Evolutionary conservation across 1,284 basidiomycete genomes (phyloP).

Genomic region (Cryptococcus sp.): DNA sequence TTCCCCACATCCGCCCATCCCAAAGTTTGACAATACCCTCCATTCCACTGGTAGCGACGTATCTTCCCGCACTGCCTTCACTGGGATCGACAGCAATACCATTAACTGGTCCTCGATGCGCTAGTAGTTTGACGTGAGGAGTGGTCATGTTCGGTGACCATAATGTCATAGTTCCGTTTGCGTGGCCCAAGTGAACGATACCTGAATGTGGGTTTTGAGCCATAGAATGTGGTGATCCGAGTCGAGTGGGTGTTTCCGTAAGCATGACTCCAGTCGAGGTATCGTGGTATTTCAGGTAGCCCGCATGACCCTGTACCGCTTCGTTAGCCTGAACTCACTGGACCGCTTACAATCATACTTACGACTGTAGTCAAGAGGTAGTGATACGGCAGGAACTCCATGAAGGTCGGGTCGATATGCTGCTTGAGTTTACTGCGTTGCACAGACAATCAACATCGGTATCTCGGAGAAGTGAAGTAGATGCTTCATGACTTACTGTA

Average conservation of each 20-base stretch:
- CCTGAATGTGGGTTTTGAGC: constrained; percentile 89
- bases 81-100: constrained; percentile 77
- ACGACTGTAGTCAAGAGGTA: constrained; percentile 81
- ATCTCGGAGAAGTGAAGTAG: too few species aligned
- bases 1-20: constrained; percentile 95
- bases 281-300: constrained; percentile 95
- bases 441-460: background rate
- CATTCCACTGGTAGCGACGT: constrained; percentile 85
- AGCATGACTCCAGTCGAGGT: constrained; percentile 89
- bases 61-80: constrained; percentile 71
- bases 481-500: constrained; percentile 60
- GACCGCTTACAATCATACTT: constrained; percentile 56
- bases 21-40: constrained; percentile 91
- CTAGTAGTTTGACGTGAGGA: constrained; percentile 86
- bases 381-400: constrained; percentile 95
- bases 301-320: constrained; percentile 70
- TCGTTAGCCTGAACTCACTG: background rate
- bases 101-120: constrained; percentile 84
- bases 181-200: constrained; percentile 90
- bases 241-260: constrained; percentile 84
- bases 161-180: constrained; percentile 78
- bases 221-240: constrained; percentile 84
- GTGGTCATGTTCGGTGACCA: constrained; percentile 95
- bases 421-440: constrained; percentile 53
- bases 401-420: constrained; percentile 85